Evolutionary conservation across 345 rosid genomes (phyloP).

Genomic region (Eutrema yunnanense): DNA sequence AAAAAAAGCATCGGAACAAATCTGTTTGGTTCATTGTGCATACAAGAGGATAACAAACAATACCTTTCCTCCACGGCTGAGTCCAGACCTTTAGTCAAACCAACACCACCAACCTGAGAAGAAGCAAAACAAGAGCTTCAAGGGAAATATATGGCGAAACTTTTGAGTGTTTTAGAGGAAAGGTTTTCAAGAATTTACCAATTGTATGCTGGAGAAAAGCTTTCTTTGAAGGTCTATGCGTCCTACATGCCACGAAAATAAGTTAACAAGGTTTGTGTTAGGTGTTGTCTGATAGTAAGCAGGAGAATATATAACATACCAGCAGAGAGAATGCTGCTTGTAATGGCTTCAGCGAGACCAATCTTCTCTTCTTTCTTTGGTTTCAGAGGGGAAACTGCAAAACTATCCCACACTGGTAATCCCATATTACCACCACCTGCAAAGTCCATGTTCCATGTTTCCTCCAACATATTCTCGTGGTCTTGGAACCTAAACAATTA

Average conservation of each 20-base stretch:
- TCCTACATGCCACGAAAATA: slow-evolving; percentile 37
- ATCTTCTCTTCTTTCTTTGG: slow-evolving; percentile 93
- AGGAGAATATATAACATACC: slow-evolving; percentile 36
- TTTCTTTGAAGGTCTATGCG: slow-evolving; percentile 89
- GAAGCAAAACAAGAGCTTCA: background rate
- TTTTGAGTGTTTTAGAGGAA: background rate
- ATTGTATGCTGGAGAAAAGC: slow-evolving; percentile 76
- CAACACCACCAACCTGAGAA: slow-evolving; percentile 87
- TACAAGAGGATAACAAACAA: background rate
- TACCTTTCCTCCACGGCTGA: slow-evolving; percentile 85
- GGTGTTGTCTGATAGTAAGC: background rate
- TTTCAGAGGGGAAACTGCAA: slow-evolving; percentile 49
- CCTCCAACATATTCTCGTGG: slow-evolving; percentile 81
- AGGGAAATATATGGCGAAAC: background rate
- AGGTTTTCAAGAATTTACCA: slow-evolving; percentile 42
- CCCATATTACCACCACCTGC: slow-evolving; percentile 64
- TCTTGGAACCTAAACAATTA: slow-evolving; percentile 63
- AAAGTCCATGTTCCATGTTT: slow-evolving; percentile 15
- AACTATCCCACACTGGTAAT: slow-evolving; percentile 82
- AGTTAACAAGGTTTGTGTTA: slow-evolving; percentile 2
- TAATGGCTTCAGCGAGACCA: slow-evolving; percentile 75
- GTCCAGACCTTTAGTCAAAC: slow-evolving; percentile 67
- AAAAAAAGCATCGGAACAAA: background rate
- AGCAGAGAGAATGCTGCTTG: slow-evolving; percentile 40
- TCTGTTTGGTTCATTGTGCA: background rate